Evolutionary conservation across 2,329 filamentous ascomycete genomes (phyloP).

Genomic region (Alternaria metachromatica): DNA sequence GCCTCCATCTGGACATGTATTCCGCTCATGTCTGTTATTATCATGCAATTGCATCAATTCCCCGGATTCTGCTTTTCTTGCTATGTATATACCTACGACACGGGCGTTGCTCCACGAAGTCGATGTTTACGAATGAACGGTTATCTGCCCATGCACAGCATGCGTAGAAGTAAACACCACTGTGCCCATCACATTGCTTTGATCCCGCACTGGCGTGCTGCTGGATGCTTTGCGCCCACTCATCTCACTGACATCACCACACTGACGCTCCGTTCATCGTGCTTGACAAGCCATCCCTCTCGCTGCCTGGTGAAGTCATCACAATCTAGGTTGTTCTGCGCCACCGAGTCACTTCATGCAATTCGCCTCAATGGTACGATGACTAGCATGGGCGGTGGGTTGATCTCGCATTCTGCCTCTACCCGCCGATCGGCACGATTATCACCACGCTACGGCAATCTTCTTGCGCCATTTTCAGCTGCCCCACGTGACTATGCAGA

Average conservation of each 20-base stretch:
- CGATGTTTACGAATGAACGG: conserved; percentile 45
- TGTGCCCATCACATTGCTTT: not conserved
- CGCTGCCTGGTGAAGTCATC: not conserved
- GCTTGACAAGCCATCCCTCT: not conserved
- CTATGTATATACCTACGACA: conserved; percentile 45
- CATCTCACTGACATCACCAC: not conserved
- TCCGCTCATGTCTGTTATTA: conserved; percentile 10
- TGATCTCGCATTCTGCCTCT: not conserved
- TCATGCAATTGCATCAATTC: conserved; percentile 10
- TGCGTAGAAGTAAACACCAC: conserved; percentile 10
- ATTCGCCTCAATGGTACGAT: not conserved
- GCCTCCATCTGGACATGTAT: conserved; percentile 9
- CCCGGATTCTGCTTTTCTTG: conserved; percentile 24
- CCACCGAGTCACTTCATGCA: not conserved
- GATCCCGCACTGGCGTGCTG: not conserved
- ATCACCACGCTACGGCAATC: conserved; percentile 3
- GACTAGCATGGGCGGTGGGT: not conserved
- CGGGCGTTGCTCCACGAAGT: conserved; percentile 18
- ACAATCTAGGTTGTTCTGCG: not conserved
- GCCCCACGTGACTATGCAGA: not conserved
- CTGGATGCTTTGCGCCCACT: not conserved
- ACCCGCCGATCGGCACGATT: conserved; percentile 20
- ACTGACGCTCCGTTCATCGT: not conserved
- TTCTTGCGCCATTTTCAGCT: conserved; percentile 2
- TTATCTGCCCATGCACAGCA: conserved; percentile 40